Base-by-base conservation (phyloP, 2,329 filamentous ascomycete species). In the Xenosphaeropsis pyriputrescens region DNA sequence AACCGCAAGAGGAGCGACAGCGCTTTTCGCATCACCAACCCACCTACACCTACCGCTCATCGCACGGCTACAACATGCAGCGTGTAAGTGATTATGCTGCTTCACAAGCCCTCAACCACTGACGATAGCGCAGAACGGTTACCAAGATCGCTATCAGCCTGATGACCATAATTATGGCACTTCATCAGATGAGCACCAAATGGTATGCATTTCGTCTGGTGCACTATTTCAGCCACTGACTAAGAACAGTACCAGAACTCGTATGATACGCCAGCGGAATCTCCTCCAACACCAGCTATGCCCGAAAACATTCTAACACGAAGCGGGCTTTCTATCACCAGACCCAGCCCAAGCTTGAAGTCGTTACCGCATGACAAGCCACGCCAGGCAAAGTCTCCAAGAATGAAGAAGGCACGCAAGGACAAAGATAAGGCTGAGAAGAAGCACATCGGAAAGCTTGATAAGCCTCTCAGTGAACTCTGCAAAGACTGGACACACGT, bases 381-480 rank as follows among this genome's bases (percentile, higher is more conserved):
- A 43, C 45, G 41, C 30, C 38, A 34, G 4, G 6, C 16, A 18
- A 40, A 37, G 19, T 18, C 30, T 17, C 43, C 56, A 6, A 59
- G 59, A 39, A 51, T 59, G 35, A 61, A 59, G 41, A 57, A 60
- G 39, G 35, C 35, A 13, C 52, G 49, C 36, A 51, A 50, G 35
- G 61, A 62, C 22, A 55, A 58, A 39, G 50, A 58, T 41, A 63
- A 65, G 43, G 50, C 58, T 22, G 52, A 57, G 37, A 63, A 62
- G 49, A 64, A 61, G 43, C 22, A 26, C 3, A 59, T 65, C 15
- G 68, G 70, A 2, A 69, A 68, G 43, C 61, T 89, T 29, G 69
- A 69, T 3, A 70, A 68, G 38, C 80, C 85, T 0, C 63, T 93
- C 39, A 88, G 81, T 50, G 67, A 77, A 43, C 56, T 89, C 45